These are phyloP conservation scores for Picea sitchensis DNA, from an alignment of 75 land plant species.

Conservation along the genomic window DNA sequence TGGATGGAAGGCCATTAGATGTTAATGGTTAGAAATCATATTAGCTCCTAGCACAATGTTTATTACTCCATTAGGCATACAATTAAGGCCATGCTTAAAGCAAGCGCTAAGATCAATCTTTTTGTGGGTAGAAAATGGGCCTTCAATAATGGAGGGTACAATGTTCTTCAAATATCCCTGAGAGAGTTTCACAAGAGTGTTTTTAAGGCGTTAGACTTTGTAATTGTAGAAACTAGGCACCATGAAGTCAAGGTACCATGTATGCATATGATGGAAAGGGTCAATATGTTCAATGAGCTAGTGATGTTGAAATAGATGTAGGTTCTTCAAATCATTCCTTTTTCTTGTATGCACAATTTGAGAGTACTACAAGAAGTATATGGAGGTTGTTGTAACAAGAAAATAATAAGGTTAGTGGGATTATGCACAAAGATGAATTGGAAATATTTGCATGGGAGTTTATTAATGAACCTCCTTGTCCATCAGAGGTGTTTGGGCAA, in stretches of 20 bases:
- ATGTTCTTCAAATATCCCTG: slow-evolving; percentile 63
- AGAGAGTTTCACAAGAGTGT: slow-evolving; percentile 58
- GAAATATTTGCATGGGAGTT: slow-evolving; percentile 84
- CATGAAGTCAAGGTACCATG: neutral
- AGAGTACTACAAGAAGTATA: slow-evolving; percentile 50
- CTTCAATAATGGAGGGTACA: slow-evolving; percentile 72
- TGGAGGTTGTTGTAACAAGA: slow-evolving; percentile 72
- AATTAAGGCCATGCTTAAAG: slow-evolving; percentile 41
- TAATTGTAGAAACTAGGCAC: slow-evolving; percentile 32
- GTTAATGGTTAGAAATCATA: slow-evolving; percentile 92
- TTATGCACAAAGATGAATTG: slow-evolving; percentile 68
- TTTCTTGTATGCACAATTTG: slow-evolving; percentile 42
- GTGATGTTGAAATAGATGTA: slow-evolving; percentile 35
- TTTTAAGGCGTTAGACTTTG: slow-evolving; percentile 60
- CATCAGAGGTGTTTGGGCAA: slow-evolving; percentile 45
- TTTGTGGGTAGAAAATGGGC: slow-evolving; percentile 92
- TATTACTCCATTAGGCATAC: slow-evolving; percentile 43
- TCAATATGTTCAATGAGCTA: slow-evolving; percentile 79
- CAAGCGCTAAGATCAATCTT: slow-evolving; percentile 54
- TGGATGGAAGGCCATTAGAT: slow-evolving; percentile 51
- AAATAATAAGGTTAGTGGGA: slow-evolving; percentile 52
- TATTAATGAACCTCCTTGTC: slow-evolving; percentile 83
- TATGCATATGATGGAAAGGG: slow-evolving; percentile 62
- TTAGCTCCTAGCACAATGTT: slow-evolving; percentile 69
- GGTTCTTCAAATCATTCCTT: slow-evolving; percentile 57